Conservation (phyloP, 2,329 filamentous ascomycete species). For the Coniella lustricola region DNA sequence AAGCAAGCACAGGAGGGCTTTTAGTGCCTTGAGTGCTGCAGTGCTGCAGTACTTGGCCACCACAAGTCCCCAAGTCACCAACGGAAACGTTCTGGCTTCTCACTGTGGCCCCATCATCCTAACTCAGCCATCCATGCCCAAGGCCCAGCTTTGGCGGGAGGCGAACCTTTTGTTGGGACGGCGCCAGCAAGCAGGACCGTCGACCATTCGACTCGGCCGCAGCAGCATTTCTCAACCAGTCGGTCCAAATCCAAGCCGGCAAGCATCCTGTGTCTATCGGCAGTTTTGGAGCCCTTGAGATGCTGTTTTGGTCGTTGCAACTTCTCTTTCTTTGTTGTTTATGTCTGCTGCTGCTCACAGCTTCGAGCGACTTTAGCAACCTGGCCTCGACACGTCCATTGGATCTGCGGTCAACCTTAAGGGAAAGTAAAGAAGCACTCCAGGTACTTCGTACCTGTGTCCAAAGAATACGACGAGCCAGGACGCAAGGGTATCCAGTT, state of each 20-base stretch:
- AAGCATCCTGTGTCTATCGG: too few species aligned
- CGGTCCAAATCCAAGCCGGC: neutral
- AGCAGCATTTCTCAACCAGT: neutral
- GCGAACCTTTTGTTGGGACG: constrained; percentile 5
- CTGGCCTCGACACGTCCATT: neutral
- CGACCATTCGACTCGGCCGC: too few species aligned
- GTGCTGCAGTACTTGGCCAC: too few species aligned
- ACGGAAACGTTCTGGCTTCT: neutral
- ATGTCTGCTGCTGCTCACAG: neutral
- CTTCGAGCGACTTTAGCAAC: neutral
- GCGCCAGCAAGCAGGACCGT: neutral
- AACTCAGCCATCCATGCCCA: neutral
- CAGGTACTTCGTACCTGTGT: neutral
- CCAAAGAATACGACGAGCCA: neutral
- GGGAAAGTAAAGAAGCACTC: neutral
- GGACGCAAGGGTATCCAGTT: too few species aligned
- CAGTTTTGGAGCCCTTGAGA: too few species aligned
- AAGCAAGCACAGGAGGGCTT: too few species aligned
- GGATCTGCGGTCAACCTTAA: neutral
- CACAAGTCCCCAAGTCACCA: neutral
- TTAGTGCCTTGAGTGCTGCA: too few species aligned
- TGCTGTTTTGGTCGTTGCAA: too few species aligned
- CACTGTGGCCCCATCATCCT: neutral
- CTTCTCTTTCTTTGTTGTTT: too few species aligned
- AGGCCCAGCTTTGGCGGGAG: neutral